Conservation (phyloP, 2,329 filamentous ascomycete species). For the Colletotrichum agaves region DNA sequence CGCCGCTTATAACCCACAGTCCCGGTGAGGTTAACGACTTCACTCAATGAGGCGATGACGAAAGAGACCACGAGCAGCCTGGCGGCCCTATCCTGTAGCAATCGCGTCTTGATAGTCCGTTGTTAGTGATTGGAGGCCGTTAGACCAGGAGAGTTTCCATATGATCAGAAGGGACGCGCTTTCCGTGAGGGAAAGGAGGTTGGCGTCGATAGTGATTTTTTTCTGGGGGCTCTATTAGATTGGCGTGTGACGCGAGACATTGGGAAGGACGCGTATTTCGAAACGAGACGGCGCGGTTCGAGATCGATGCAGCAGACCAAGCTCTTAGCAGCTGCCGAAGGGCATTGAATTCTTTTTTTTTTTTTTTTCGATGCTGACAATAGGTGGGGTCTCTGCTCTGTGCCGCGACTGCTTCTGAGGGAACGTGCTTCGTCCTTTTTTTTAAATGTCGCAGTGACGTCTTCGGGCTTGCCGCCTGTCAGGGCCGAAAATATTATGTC, state of each 20-base stretch:
- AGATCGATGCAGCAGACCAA: too few relatives aligned
- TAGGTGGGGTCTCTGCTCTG: neutral
- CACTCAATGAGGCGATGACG: too few relatives aligned
- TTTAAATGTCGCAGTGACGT: slow-evolving; percentile 17
- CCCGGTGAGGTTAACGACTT: too few relatives aligned
- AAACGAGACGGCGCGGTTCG: slow-evolving; percentile 13
- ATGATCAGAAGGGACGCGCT: too few relatives aligned
- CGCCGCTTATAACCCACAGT: too few relatives aligned
- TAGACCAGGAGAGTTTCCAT: too few relatives aligned
- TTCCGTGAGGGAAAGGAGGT: neutral
- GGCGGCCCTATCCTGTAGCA: too few relatives aligned
- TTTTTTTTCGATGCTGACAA: neutral
- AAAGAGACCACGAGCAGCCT: too few relatives aligned
- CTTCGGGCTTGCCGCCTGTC: slow-evolving; percentile 5
- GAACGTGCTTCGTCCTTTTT: neutral
- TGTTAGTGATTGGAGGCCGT: neutral
- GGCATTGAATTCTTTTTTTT: slow-evolving; percentile 4
- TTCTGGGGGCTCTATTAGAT: neutral
- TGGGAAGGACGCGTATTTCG: slow-evolving; percentile 23
- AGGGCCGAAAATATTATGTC: neutral
- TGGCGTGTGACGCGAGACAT: slow-evolving; percentile 7
- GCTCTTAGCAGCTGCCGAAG: neutral
- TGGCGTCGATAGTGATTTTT: neutral
- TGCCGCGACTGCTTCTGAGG: neutral
- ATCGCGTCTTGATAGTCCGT: too few relatives aligned